phyloP scores from a whole-genome alignment of 345 rosid genomes.

The Raphanus raphanistrum region DNA sequence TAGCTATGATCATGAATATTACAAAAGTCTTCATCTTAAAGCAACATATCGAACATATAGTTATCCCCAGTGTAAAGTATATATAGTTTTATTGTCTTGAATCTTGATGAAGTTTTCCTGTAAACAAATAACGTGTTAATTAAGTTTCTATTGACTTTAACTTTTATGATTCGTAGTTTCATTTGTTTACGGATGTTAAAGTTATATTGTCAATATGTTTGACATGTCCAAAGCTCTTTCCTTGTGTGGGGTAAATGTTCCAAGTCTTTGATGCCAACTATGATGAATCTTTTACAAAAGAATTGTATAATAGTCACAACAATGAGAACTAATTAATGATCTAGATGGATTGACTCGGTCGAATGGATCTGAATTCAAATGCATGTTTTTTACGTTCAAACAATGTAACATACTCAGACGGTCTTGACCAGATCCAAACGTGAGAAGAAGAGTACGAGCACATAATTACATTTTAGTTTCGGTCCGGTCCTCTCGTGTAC shows the following conservation, averaged over 20 bases:
- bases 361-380: neutral
- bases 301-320: too few relatives aligned
- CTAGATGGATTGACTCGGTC: constrained; percentile 3
- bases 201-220: too few relatives aligned
- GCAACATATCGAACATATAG: too few relatives aligned
- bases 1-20: constrained; percentile 15
- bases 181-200: neutral
- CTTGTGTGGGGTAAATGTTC: neutral
- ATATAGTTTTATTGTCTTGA: constrained; percentile 26
- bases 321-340: too few relatives aligned
- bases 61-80: neutral
- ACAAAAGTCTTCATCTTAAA: constrained; percentile 21
- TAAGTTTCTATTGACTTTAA: neutral
- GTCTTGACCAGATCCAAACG: constrained; percentile 4
- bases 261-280: neutral
- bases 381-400: neutral
- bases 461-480: neutral
- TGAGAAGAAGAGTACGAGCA: neutral
- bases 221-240: neutral
- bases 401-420: neutral
- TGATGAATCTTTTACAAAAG: neutral
- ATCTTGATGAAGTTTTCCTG: neutral
- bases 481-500: too few relatives aligned
- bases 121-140: constrained; percentile 8
- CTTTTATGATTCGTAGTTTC: too few relatives aligned